Evolutionary conservation across 441 rosid genomes (phyloP).

Genomic region (Brassica balearica): DNA sequence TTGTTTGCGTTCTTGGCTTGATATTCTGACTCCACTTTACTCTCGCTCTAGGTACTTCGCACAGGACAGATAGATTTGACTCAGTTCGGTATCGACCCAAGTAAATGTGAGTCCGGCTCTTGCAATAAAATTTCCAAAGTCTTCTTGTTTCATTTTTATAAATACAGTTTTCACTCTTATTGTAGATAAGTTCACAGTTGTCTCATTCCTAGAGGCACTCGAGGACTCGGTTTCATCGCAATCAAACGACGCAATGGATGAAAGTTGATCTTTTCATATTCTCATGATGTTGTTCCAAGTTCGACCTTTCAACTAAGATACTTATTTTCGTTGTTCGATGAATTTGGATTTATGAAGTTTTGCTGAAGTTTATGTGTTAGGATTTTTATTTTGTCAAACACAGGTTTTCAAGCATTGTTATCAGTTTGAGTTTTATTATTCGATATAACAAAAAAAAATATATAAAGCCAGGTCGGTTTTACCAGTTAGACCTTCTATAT

Average conservation of each 20-base stretch:
- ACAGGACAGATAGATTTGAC: conserved; percentile 96
- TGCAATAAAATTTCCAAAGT: not conserved
- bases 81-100: conserved; percentile 92
- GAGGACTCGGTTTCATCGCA: conserved; percentile 75
- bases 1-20: conserved; percentile 20
- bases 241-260: conserved; percentile 42
- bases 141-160: conserved; percentile 6
- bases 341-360: conserved; percentile 21
- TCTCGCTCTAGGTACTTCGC: conserved; percentile 70
- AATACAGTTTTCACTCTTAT: conserved; percentile 1
- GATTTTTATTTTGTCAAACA: not conserved
- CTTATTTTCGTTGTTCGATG: conserved; percentile 7
- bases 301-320: conserved; percentile 15
- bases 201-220: conserved; percentile 94
- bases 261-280: conserved; percentile 22
- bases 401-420: conserved; percentile 2
- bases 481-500: no score
- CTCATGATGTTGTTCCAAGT: conserved; percentile 19
- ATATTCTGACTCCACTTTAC: conserved; percentile 26
- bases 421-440: not conserved
- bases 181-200: conserved; percentile 88
- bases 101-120: conserved; percentile 68
- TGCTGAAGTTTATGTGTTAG: conserved; percentile 20
- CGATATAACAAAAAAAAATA: not conserved
- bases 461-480: no score